A percentile compares a stretch with the other conserved stretches of the same genome.
phyloP scores from a whole-genome alignment of 2,329 filamentous ascomycete genomes.

The Cladophialophora immunda region DNA sequence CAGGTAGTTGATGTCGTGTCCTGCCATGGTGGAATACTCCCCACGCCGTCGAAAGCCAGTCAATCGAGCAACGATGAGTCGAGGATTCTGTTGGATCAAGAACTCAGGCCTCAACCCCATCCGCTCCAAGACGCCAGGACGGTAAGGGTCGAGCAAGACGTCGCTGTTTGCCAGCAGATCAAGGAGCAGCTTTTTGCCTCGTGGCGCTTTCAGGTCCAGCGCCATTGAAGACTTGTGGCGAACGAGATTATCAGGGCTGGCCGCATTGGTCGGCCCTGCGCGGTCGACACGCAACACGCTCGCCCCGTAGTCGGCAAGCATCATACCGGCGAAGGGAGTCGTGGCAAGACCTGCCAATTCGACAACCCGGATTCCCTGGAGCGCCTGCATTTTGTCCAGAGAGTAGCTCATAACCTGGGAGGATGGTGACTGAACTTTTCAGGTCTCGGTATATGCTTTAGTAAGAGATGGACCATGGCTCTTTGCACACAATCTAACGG shows the following conservation, averaged over 20 bases:
- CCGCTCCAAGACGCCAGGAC: constrained; percentile 87
- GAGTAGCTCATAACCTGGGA: too few relatives aligned
- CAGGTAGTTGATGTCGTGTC: too few relatives aligned
- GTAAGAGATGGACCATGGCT: too few relatives aligned
- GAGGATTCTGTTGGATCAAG: constrained; percentile 73
- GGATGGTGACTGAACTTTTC: too few relatives aligned
- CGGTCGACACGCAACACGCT: constrained; percentile 86
- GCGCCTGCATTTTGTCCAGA: constrained; percentile 25
- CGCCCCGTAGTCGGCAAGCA: constrained; percentile 89
- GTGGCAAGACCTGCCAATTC: constrained; percentile 74
- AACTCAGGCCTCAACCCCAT: constrained; percentile 77
- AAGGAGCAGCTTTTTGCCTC: constrained; percentile 72
- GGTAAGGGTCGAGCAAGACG: constrained; percentile 90
- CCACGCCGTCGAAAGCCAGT: constrained; percentile 90
- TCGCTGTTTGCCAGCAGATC: constrained; percentile 72
- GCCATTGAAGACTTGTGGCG: constrained; percentile 80
- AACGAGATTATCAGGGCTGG: constrained; percentile 75
- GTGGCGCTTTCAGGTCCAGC: constrained; percentile 80
- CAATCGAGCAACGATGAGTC: constrained; percentile 83
- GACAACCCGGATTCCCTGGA: constrained; percentile 68
- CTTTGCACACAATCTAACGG: too few relatives aligned
- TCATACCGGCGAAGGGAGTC: constrained; percentile 83
- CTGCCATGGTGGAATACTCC: constrained; percentile 85
- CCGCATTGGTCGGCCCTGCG: constrained; percentile 46
- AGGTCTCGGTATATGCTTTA: too few relatives aligned